Conservation (phyloP, 2,329 filamentous ascomycete species). For the Neofusicoccum cordaticola region DNA sequence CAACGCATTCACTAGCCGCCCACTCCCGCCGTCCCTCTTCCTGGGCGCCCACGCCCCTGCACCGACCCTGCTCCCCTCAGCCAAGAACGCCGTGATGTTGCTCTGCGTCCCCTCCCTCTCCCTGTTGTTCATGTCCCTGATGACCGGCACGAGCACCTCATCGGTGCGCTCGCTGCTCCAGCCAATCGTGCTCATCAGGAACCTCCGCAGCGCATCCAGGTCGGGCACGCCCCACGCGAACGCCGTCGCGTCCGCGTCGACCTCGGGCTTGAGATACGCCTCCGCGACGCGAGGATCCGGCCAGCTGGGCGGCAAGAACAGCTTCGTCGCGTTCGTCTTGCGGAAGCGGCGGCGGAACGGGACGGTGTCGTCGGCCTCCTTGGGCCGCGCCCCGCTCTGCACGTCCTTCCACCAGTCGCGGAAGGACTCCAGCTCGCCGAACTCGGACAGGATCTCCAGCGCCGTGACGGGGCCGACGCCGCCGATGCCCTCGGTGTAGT, state of each 20-base stretch:
- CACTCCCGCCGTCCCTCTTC: slow-evolving; percentile 59
- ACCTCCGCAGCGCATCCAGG: slow-evolving; percentile 76
- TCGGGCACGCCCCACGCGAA: slow-evolving; percentile 98
- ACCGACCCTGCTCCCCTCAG: slow-evolving; percentile 68
- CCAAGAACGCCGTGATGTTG: slow-evolving; percentile 93
- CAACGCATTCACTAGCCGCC: slow-evolving; percentile 74
- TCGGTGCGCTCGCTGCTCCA: slow-evolving; percentile 92
- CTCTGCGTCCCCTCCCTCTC: slow-evolving; percentile 88
- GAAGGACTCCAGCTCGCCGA: slow-evolving; percentile 72
- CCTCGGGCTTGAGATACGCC: slow-evolving; percentile 83
- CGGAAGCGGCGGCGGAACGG: slow-evolving; percentile 84
- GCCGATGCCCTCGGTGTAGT: slow-evolving; percentile 90
- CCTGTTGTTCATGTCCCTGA: slow-evolving; percentile 88
- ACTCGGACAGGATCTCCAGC: slow-evolving; percentile 90
- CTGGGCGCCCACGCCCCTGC: slow-evolving; percentile 69
- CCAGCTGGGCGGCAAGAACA: slow-evolving; percentile 80
- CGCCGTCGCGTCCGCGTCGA: slow-evolving; percentile 70
- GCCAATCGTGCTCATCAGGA: slow-evolving; percentile 87
- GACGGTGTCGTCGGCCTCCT: slow-evolving; percentile 53
- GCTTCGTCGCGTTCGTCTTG: slow-evolving; percentile 71
- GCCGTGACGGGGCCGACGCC: slow-evolving; percentile 93
- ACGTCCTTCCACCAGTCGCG: slow-evolving; percentile 83
- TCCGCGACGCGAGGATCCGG: slow-evolving; percentile 74
- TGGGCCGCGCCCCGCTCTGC: slow-evolving; percentile 64
- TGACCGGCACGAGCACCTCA: slow-evolving; percentile 92